Evolutionary conservation across 108 stramenopile genomes (phyloP).

Genomic region (Skeletonema grethae): DNA sequence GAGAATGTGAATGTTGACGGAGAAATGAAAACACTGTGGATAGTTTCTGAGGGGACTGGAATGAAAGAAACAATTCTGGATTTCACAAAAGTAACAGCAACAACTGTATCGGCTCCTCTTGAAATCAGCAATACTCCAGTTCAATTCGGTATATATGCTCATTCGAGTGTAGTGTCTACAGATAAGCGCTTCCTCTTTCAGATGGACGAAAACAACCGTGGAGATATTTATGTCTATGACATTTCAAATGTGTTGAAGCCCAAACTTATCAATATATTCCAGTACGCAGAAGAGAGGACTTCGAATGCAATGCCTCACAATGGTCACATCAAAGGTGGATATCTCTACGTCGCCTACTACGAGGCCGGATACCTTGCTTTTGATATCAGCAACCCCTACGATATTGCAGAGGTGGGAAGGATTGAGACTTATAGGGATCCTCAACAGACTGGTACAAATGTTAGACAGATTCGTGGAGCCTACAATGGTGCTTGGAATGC

Average conservation of each 20-base stretch:
- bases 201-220: background rate
- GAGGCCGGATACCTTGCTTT: background rate
- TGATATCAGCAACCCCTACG: background rate
- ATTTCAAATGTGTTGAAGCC: background rate
- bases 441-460: background rate
- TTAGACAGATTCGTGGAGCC: background rate
- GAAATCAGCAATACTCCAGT: background rate
- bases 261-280: background rate
- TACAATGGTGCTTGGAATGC: background rate
- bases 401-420: background rate
- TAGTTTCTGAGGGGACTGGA: background rate
- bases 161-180: background rate
- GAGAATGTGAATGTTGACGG: background rate
- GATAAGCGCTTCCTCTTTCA: constrained; percentile 1
- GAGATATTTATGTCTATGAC: background rate
- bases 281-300: background rate
- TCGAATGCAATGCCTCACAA: background rate
- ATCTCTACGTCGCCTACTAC: background rate
- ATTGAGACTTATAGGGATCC: background rate
- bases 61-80: background rate
- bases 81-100: background rate
- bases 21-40: background rate
- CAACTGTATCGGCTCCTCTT: background rate
- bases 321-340: background rate
- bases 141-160: background rate